Evolutionary conservation across 2,329 filamentous ascomycete genomes (phyloP).

Genomic region (Colletotrichum costaricense): DNA sequence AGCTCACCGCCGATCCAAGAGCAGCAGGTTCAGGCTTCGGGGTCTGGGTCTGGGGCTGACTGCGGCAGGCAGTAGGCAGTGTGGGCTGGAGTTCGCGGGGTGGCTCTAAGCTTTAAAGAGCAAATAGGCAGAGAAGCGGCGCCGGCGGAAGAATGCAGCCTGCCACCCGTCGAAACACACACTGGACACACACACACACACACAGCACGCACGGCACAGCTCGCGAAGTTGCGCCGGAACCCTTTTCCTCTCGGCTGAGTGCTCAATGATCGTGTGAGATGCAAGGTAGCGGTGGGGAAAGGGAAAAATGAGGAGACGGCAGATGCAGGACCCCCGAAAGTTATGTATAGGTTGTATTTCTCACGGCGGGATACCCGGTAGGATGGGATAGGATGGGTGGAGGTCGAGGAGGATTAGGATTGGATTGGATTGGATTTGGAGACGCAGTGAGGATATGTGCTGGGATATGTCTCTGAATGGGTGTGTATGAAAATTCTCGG

Average conservation of each 20-base stretch:
- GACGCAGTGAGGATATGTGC: slow-evolving; percentile 15
- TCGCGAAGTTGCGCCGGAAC: slow-evolving; percentile 1
- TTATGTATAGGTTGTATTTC: slow-evolving; percentile 3
- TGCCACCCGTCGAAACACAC: slow-evolving; percentile 28
- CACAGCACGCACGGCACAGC: neutral
- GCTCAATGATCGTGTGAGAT: slow-evolving; percentile 19
- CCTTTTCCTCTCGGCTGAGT: slow-evolving; percentile 24
- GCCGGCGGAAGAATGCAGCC: slow-evolving; percentile 29
- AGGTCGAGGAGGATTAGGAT: slow-evolving; percentile 24
- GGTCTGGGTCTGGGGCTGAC: slow-evolving; percentile 18
- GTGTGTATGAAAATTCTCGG: neutral
- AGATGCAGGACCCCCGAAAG: slow-evolving; percentile 8
- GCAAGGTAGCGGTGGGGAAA: slow-evolving; percentile 9
- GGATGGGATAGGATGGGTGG: slow-evolving; percentile 22
- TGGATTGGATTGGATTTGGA: neutral
- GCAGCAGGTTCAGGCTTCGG: slow-evolving; percentile 6
- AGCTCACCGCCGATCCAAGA: slow-evolving; percentile 33
- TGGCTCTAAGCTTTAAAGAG: slow-evolving; percentile 30
- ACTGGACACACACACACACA: neutral
- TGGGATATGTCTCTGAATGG: slow-evolving; percentile 12
- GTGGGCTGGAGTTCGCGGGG: slow-evolving; percentile 18
- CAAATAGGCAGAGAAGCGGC: slow-evolving; percentile 9
- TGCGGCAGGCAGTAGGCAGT: slow-evolving; percentile 20
- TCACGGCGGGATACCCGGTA: slow-evolving; percentile 30
- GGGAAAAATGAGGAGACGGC: slow-evolving; percentile 4